Evolutionary conservation across 192 early-diverging fungal species (phyloP), one percentile per base, ranked within the genome.

Genomic region (Linnemannia exigua): DNA sequence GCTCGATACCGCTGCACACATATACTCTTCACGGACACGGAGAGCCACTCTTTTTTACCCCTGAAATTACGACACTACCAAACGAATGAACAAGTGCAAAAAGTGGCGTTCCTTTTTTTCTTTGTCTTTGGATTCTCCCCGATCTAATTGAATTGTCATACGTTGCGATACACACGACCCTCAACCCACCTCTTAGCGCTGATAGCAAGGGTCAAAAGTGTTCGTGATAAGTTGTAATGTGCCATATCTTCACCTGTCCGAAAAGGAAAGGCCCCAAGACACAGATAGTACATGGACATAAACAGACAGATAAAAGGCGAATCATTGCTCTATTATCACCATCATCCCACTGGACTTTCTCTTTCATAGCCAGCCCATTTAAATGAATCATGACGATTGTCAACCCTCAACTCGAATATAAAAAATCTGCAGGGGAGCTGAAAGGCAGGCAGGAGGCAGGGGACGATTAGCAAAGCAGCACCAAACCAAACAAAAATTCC

Each of bases 351-450:
- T 52, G 52, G 12, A 2, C 52, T 25, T 54, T 54, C 52, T 25
- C 12, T 20, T 58, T 58, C 52, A 25, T 61, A 14, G n/a, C 58
- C 58, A 61, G 58, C 28, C 58, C 58, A 63, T 15, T 44, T 9
- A 44, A 44, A 44, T 31, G 58, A 33, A 12, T 61, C n/a, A 61
- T 61, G 54, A 61, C 54, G 54, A 61, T 61, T 61, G 54, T 61
- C 54, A n/a, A 54, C 22, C 17, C 8, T 19, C 0, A 12, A 12
- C 19, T 51, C 9, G 22, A n/a, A 22, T n/a, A 25, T n/a, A 61
- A 61, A 63, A n/a, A 63, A 63, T 63, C 25, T 63, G 58, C 58
- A 63, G 58, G 25, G 58, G 58, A 61, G n/a, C n/a, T n/a, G 12
- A 58, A 6, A 3, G 25, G 41, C 41, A 44, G 41, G 41, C 41